Evolutionary conservation across 371 early-diverging fungal species (phyloP), one percentile per base, ranked within the genome.

Genomic region (Phascolomyces articulosus): DNA sequence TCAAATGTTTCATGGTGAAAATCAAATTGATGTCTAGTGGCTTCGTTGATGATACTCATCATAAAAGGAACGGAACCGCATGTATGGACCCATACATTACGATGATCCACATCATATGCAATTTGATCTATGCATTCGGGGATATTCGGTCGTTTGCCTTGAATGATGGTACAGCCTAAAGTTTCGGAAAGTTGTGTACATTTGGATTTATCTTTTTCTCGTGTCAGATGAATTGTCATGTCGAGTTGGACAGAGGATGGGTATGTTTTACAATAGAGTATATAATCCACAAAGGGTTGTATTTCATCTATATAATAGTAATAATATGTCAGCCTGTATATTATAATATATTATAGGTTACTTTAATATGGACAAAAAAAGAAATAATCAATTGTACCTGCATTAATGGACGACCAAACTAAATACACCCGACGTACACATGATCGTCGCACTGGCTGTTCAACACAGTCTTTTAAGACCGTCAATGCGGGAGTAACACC

Each of bases 1-100:
- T 80, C 80, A 56, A 80, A 80, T 23, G 77, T 77, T 64, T 80
- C 80, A 41, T 73, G 69, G 29, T 77, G 77, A 28, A 59, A 62
- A 38, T 66, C 67, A 62, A 75, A 80, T 16, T 69, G 47, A 63
- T 63, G 70, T 0, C 34, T 11, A 10, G 73, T 55, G 18, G 75
- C 77, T 34, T 63, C 66, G 27, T 79, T 80, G 15, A 71, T 61
- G 15, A 80, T 73, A 7, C 58, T 55, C 23, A 61, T 49, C 58
- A 75, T 80, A 41, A 80, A 77, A 4, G 59, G 31, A 40, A 65
- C 60, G 9, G 72, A 66, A 18, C 75, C 77, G 48, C 80, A 80
- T 4, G 72, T 64, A 55, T 79, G 79, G 2, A 73, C 72, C 61
- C 67, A 80, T 11, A 71, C 77, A 31, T 48, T 34, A 59, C 38